Conservation (phyloP, 148 eudicot species). For the Drosera capensis region DNA sequence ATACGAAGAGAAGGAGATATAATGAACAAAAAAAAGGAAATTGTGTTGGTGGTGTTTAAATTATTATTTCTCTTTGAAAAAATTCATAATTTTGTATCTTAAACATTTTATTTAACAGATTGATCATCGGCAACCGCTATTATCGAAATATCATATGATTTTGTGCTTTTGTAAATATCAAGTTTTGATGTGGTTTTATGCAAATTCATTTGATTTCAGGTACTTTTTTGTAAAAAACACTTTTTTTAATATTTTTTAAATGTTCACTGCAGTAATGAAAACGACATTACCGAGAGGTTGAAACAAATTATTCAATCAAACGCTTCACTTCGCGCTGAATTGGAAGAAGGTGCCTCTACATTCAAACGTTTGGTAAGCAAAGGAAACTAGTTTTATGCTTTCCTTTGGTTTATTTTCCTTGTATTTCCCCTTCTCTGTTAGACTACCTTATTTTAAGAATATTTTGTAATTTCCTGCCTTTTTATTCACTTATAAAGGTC, state of each 20-base stretch:
- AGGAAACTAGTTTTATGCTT: background rate
- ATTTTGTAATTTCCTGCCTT: too few relatives aligned
- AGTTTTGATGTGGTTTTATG: background rate
- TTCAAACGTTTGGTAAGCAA: slow-evolving; percentile 39
- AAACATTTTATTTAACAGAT: too few relatives aligned
- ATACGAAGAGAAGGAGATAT: too few relatives aligned
- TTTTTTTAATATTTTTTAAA: too few relatives aligned
- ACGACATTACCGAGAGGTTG: slow-evolving; percentile 70
- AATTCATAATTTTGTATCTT: too few relatives aligned
- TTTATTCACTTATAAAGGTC: too few relatives aligned
- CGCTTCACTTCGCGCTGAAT: slow-evolving; percentile 47
- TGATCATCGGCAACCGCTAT: too few relatives aligned
- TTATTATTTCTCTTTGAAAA: background rate
- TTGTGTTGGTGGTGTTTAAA: background rate
- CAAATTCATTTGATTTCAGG: background rate
- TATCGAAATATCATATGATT: too few relatives aligned
- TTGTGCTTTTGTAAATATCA: too few relatives aligned
- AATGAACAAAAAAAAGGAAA: too few relatives aligned
- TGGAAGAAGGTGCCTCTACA: slow-evolving; percentile 29
- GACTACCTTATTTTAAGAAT: background rate
- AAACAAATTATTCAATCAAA: slow-evolving; percentile 59
- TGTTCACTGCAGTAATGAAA: slow-evolving; percentile 96
- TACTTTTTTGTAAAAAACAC: background rate
- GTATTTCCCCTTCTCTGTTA: background rate
- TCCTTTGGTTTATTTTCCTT: slow-evolving; percentile 1